Conservation (phyloP, 2,329 filamentous ascomycete genomes). For the Hymenoscyphus scutula region DNA sequence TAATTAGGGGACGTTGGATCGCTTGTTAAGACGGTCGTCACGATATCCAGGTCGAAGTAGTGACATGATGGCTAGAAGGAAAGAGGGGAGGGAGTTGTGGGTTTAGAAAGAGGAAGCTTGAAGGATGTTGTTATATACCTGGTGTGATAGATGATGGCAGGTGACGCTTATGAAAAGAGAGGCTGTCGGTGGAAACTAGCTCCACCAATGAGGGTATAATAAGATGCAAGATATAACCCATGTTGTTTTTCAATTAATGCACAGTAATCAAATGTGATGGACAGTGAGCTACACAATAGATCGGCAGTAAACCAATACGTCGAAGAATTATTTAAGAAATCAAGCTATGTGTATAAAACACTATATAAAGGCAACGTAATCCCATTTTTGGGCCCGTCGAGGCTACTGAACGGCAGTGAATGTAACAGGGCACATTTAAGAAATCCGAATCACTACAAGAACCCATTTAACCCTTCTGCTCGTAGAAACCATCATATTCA, state of each 20-base stretch:
- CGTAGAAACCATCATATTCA: too few relatives aligned
- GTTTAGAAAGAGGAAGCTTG: neutral
- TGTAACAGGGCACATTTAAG: too few relatives aligned
- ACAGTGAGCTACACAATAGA: neutral
- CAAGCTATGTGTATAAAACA: too few relatives aligned
- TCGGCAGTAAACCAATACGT: too few relatives aligned
- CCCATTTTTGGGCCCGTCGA: too few relatives aligned
- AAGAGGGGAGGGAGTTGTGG: neutral
- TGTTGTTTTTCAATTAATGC: neutral
- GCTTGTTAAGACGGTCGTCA: conserved; percentile 7
- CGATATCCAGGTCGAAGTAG: conserved; percentile 5
- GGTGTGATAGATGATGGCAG: neutral
- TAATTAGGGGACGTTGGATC: conserved; percentile 4
- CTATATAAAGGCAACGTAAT: too few relatives aligned
- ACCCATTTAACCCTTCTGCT: too few relatives aligned
- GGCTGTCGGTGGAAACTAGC: neutral
- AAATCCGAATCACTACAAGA: too few relatives aligned
- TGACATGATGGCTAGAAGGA: neutral
- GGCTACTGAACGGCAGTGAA: too few relatives aligned
- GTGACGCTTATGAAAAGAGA: conserved; percentile 1
- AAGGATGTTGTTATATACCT: neutral
- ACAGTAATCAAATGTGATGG: neutral
- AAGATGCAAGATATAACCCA: neutral
- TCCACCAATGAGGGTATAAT: neutral
- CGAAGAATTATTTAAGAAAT: too few relatives aligned